These are phyloP conservation scores for Pseudogymnoascus sp. DNA, from an alignment of 2,329 filamentous ascomycete species.

Conservation along the genomic window DNA sequence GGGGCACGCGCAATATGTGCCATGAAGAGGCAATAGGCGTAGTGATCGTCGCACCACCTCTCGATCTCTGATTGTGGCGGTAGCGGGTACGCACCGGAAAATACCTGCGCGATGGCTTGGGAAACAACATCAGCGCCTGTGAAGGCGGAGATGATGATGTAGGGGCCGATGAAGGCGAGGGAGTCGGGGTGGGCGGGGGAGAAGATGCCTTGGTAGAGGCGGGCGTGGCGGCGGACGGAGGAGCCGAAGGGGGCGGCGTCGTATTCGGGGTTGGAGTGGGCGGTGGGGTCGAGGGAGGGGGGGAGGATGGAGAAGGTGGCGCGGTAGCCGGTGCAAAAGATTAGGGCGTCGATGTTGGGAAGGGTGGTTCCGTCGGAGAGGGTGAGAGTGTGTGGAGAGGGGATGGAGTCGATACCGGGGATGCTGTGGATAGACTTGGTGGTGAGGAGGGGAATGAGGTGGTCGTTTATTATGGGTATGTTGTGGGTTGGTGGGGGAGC, in stretches of 20 bases:
- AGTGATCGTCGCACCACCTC: slow-evolving; percentile 28
- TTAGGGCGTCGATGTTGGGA: slow-evolving; percentile 29
- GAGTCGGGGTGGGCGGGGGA: slow-evolving; percentile 36
- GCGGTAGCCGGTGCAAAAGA: slow-evolving; percentile 31
- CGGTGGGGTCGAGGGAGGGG: slow-evolving; percentile 14
- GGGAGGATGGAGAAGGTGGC: slow-evolving; percentile 22
- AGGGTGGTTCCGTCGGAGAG: slow-evolving; percentile 25
- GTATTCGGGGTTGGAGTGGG: slow-evolving; percentile 19
- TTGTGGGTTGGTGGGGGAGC: slow-evolving; percentile 23
- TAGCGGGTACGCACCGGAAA: slow-evolving; percentile 32
- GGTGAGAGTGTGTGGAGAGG: slow-evolving; percentile 21
- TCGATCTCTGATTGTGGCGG: slow-evolving; percentile 33
- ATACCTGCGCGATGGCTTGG: slow-evolving; percentile 40
- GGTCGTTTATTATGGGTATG: slow-evolving; percentile 24
- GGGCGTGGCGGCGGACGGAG: slow-evolving; percentile 27
- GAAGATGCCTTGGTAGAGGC: slow-evolving; percentile 39
- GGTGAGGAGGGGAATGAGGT: slow-evolving; percentile 23
- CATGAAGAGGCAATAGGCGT: slow-evolving; percentile 28
- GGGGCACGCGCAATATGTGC: slow-evolving; percentile 36
- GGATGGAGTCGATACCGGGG: slow-evolving; percentile 23
- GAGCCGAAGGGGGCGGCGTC: slow-evolving; percentile 17
- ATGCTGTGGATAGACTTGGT: slow-evolving; percentile 24
- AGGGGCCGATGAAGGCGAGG: slow-evolving; percentile 36
- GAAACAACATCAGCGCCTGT: slow-evolving; percentile 35
- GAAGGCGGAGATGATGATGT: slow-evolving; percentile 23